Evolutionary conservation across 768 basidiomycete genomes (phyloP).

Genomic region (Kwoniella europaea): DNA sequence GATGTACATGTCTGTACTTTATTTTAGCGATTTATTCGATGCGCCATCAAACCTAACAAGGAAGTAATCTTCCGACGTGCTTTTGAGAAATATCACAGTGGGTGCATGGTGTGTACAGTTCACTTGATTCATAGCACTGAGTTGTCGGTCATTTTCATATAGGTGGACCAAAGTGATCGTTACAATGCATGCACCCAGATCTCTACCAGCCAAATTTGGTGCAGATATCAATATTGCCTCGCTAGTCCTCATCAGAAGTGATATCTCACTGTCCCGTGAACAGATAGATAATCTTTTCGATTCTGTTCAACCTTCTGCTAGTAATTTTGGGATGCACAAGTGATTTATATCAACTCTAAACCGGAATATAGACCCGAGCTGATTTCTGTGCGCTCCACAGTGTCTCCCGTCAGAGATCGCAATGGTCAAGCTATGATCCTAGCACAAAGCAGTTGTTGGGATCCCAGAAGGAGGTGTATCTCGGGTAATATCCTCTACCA

Average conservation of each 20-base stretch:
- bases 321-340: not conserved
- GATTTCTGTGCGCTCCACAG: not conserved
- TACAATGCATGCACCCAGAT: not conserved
- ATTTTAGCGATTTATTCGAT: not conserved
- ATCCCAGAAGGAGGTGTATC: no score
- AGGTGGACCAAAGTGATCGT: not conserved
- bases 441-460: not conserved
- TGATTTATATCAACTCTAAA: not conserved
- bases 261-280: not conserved
- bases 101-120: not conserved
- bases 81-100: conserved; percentile 1
- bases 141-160: no score
- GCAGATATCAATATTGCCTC: not conserved
- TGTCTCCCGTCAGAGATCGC: conserved; percentile 3
- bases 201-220: not conserved
- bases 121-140: not conserved
- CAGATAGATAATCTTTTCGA: conserved; percentile 1
- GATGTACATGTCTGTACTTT: no score
- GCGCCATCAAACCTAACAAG: not conserved
- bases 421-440: not conserved
- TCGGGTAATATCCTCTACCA: no score
- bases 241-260: not conserved
- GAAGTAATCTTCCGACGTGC: not conserved
- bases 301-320: not conserved
- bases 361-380: not conserved